These are phyloP conservation scores for Magnaporthiopsis rhizophila DNA, from an alignment of 2,329 filamentous ascomycete genomes.

Conservation along the genomic window DNA sequence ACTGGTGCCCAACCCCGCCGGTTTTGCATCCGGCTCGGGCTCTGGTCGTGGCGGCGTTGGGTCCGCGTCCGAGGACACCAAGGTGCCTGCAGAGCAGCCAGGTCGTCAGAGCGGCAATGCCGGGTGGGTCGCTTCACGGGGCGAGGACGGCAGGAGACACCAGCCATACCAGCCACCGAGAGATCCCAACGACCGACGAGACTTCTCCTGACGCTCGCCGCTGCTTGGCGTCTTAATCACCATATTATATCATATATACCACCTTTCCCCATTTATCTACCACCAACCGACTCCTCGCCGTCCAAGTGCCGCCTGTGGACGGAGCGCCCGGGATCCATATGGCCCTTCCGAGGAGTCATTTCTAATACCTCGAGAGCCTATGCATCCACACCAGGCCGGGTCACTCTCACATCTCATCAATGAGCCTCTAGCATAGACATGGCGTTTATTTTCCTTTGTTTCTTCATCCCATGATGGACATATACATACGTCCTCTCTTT, in stretches of 20 bases:
- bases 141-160: slow-evolving; percentile 22
- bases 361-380: not conserved
- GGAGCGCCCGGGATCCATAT: too few relatives aligned
- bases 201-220: slow-evolving; percentile 10
- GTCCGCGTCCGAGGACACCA: slow-evolving; percentile 43
- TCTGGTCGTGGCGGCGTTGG: slow-evolving; percentile 16
- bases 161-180: slow-evolving; percentile 14
- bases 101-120: slow-evolving; percentile 28
- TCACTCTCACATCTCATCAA: not conserved
- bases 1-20: slow-evolving; percentile 41
- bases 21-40: slow-evolving; percentile 19
- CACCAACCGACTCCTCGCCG: not conserved
- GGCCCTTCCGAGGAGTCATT: not conserved
- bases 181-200: slow-evolving; percentile 11
- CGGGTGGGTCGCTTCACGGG: slow-evolving; percentile 28
- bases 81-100: slow-evolving; percentile 53
- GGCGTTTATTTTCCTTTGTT: slow-evolving; percentile 4
- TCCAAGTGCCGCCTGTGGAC: not conserved
- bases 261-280: too few relatives aligned
- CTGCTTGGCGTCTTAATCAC: not conserved
- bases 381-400: too few relatives aligned
- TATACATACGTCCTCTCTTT: not conserved
- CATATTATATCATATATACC: not conserved
- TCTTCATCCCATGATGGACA: not conserved
- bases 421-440: slow-evolving; percentile 6